Conservation (phyloP, 306 rosid species). For the Abrus precatorius region DNA sequence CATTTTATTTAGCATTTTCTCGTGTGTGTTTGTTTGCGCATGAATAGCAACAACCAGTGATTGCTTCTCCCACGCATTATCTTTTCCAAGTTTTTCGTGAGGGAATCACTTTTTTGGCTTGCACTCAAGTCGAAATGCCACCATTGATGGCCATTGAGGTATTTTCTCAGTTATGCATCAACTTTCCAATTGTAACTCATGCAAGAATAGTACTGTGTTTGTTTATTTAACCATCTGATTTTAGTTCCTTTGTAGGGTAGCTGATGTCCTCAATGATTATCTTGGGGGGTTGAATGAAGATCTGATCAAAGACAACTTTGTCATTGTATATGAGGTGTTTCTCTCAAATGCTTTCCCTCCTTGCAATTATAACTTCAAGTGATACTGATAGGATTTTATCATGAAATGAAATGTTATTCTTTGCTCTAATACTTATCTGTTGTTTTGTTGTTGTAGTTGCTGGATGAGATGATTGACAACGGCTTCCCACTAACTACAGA, state of each 20-base stretch:
- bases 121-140: slow-evolving; percentile 98
- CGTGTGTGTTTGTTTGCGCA: slow-evolving; percentile 32
- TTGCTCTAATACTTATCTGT: not conserved
- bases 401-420: slow-evolving; percentile 22
- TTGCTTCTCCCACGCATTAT: slow-evolving; percentile 98
- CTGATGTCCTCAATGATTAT: slow-evolving; percentile 88
- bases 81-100: slow-evolving; percentile 89
- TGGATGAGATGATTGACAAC: slow-evolving; percentile 99
- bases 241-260: slow-evolving; percentile 98
- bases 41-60: slow-evolving; percentile 78
- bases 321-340: slow-evolving; percentile 88
- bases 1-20: not conserved
- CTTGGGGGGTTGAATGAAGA: slow-evolving; percentile 95
- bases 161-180: slow-evolving; percentile 14
- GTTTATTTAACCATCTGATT: slow-evolving; percentile 55
- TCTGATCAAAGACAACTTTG: slow-evolving; percentile 83
- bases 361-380: slow-evolving; percentile 16
- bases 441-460: slow-evolving; percentile 67
- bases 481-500: slow-evolving; percentile 98
- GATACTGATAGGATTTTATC: slow-evolving; percentile 1
- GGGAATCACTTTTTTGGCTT: slow-evolving; percentile 94
- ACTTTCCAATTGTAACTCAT: slow-evolving; percentile 1
- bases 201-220: not conserved
- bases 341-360: slow-evolving; percentile 5
- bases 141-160: slow-evolving; percentile 99